These are phyloP conservation scores for Glomus cerebriforme DNA, from an alignment of 192 early-diverging fungal species.

Conservation along the genomic window DNA sequence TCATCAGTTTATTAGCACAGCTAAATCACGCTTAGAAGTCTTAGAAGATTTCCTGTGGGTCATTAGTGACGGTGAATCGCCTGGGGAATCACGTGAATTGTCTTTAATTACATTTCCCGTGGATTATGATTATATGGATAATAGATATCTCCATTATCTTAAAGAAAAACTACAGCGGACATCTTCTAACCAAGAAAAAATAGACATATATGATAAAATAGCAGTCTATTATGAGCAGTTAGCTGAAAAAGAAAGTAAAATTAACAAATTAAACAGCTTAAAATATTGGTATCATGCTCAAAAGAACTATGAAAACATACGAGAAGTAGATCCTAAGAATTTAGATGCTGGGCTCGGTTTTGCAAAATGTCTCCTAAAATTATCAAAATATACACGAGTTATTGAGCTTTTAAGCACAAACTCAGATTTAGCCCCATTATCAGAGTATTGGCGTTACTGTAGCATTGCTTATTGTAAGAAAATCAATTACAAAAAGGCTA, in stretches of 20 bases:
- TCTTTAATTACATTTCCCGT: not conserved
- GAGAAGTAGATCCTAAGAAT: not conserved
- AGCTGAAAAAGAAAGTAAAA: not conserved
- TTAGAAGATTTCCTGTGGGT: slow-evolving; percentile 15
- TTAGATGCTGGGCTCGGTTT: not conserved
- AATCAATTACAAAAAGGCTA: not conserved
- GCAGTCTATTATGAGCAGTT: not conserved
- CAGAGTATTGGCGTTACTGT: not conserved
- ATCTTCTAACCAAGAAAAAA: not conserved
- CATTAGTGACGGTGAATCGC: not conserved
- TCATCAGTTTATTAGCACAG: not conserved
- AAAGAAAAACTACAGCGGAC: not conserved
- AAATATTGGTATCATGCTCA: not conserved
- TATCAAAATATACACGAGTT: not conserved
- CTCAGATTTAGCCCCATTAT: not conserved
- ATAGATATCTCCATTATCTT: not conserved
- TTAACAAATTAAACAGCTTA: not conserved
- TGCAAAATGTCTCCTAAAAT: not conserved
- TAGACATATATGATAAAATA: not conserved
- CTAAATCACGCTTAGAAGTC: not conserved
- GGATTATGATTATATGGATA: no score
- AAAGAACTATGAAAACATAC: not conserved
- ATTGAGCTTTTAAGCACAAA: not conserved
- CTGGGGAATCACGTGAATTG: not conserved
- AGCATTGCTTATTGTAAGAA: not conserved